Evolutionary conservation across 768 basidiomycete species (phyloP).

Genomic region (Termitomyces sp.): DNA sequence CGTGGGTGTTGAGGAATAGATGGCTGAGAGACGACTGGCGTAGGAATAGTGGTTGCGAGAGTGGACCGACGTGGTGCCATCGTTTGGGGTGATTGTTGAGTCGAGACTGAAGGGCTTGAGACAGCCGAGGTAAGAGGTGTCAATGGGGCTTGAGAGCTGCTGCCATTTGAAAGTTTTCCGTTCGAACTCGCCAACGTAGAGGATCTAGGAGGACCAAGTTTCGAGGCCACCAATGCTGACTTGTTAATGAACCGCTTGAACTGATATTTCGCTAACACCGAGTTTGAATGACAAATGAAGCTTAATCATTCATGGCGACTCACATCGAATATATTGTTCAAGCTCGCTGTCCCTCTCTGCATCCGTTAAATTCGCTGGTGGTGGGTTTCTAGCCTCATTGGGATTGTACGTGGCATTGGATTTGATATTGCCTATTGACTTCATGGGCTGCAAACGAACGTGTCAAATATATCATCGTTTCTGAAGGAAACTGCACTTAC

Average conservation of each 20-base stretch:
- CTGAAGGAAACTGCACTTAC: conserved; percentile 39
- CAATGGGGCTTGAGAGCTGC: conserved; percentile 15
- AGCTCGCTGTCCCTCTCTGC: conserved; percentile 85
- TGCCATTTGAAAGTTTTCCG: conserved; percentile 12
- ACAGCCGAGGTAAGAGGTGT: conserved; percentile 22
- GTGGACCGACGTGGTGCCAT: conserved; percentile 19
- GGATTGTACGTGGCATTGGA: conserved; percentile 83
- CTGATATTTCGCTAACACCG: conserved; percentile 70
- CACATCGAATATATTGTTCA: conserved; percentile 87
- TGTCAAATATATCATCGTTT: conserved; percentile 4
- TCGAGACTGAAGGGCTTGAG: conserved; percentile 14
- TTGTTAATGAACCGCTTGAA: conserved; percentile 65
- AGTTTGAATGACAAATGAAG: conserved; percentile 10
- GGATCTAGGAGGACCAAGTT: conserved; percentile 44
- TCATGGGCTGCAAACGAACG: conserved; percentile 60
- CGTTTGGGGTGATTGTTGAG: conserved; percentile 1
- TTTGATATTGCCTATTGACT: conserved; percentile 73
- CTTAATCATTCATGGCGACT: conserved; percentile 26
- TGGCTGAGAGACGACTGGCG: neutral
- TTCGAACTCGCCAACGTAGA: conserved; percentile 26
- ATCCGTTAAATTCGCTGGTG: conserved; percentile 77
- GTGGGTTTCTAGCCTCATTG: conserved; percentile 78
- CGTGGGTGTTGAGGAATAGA: conserved; percentile 21
- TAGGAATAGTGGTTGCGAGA: conserved; percentile 17
- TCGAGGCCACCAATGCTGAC: conserved; percentile 44